Percentiles rank a stretch among this genome's conserved stretches.
Evolutionary conservation across 192 early-diverging fungal species (phyloP).

Genomic region (Pilobolus umbonatus): DNA sequence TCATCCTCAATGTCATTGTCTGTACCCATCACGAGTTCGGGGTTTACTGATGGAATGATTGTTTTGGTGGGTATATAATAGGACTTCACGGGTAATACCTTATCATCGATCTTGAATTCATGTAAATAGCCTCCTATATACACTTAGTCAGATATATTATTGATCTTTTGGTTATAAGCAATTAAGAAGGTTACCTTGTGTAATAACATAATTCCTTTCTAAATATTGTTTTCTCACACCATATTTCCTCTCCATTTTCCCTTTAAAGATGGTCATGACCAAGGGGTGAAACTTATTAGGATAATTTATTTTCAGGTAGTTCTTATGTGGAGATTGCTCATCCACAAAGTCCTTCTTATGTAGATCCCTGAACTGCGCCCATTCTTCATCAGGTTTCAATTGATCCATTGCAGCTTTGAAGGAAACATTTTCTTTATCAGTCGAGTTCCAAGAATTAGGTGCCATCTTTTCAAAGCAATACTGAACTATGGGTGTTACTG

Average conservation of each 20-base stretch:
- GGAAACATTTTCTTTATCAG: conserved; percentile 21
- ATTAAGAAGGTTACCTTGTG: conserved; percentile 13
- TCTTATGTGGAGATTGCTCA: conserved; percentile 24
- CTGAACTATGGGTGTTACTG: conserved; percentile 17
- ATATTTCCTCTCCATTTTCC: conserved; percentile 33
- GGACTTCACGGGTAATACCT: conserved; percentile 34
- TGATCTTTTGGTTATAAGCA: not conserved
- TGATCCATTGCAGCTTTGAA: not conserved
- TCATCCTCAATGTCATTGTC: too few relatives aligned
- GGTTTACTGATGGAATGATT: conserved; percentile 27
- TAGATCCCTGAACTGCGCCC: conserved; percentile 32
- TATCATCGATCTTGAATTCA: conserved; percentile 30
- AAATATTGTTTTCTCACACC: conserved; percentile 40
- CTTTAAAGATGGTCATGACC: conserved; percentile 35
- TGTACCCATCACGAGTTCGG: too few relatives aligned
- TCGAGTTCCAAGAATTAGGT: conserved; percentile 9
- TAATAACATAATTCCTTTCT: conserved; percentile 42
- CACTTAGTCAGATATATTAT: not conserved
- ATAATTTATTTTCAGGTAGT: conserved; percentile 37
- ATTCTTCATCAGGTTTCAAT: conserved; percentile 32
- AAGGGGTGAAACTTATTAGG: conserved; percentile 34
- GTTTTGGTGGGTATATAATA: conserved; percentile 36
- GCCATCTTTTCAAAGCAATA: conserved; percentile 12
- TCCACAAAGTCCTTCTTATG: conserved; percentile 37
- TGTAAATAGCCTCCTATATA: conserved; percentile 35